Base-by-base conservation (phyloP, 2,329 filamentous ascomycete genomes). In the Aspergillus fischeri region DNA sequence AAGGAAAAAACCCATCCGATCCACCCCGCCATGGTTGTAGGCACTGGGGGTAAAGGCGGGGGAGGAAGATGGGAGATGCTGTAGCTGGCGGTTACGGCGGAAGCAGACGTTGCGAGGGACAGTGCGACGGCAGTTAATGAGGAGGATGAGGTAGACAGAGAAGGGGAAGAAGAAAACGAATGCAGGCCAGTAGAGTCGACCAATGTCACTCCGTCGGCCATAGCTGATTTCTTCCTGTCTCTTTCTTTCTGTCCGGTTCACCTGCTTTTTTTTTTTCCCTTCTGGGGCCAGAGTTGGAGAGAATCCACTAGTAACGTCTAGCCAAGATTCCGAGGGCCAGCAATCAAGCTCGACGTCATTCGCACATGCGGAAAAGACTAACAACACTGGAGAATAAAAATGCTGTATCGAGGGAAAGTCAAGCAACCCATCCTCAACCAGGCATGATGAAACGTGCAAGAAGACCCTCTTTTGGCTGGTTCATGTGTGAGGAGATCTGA, bases 1-100 rank as follows among this genome's bases (percentile, higher is more conserved):
- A 80, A 75, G 58, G 82, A 70, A 55, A 84, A 71, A 29, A 80
- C 68, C 66, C 77, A 78, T n/a, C 73, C 78, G 25, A 82, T 69
- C 58, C 80, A 71, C 59, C 78, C 79, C 60, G 71, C 70, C 72
- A 74, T 73, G 54, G 65, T 72, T 55, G 69, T 66, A n/a, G 70
- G 69, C 45, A 63, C 60, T 51, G 72, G 65, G 55, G 67, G 68
- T 49, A 68, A 61, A 44, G 66, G 67, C 54, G 70, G 70, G 62
- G 64, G 63, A 49, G 65, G 64, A 45, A 64, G 58, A 59, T 58
- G 54, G 38, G 54, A 53, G 17, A 49, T 57, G 44, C 58, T 60
- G 45, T 59, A 49, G 54, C 55, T 60, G 58, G 65, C 63, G 57
- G 63, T 62, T 62, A 66, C 57, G 55, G 61, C 61, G 60, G 63